These are phyloP conservation scores for Yamadazyma blattariae DNA, from an alignment of 1,139 yeast genomes.

Conservation along the genomic window DNA sequence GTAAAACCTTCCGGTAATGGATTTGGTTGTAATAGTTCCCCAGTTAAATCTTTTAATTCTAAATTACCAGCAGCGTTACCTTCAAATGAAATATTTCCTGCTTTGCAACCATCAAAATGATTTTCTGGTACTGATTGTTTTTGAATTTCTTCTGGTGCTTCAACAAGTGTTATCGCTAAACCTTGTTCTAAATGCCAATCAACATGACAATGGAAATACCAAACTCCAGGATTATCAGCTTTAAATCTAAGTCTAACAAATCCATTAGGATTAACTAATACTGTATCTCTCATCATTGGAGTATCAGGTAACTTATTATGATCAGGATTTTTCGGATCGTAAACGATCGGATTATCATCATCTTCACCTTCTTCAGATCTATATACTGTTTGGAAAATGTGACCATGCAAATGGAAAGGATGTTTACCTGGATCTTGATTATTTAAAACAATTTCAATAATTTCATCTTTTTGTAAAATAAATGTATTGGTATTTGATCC, in stretches of 20 bases:
- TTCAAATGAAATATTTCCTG: slow-evolving; percentile 41
- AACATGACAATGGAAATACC: slow-evolving; percentile 66
- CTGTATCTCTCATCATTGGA: slow-evolving; percentile 73
- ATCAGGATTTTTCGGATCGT: slow-evolving; percentile 31
- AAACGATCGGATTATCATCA: slow-evolving; percentile 34
- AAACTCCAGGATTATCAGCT: slow-evolving; percentile 61
- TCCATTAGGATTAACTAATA: slow-evolving; percentile 63
- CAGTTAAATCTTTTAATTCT: slow-evolving; percentile 45
- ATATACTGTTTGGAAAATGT: slow-evolving; percentile 59
- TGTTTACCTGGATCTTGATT: slow-evolving; percentile 75
- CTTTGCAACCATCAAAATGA: slow-evolving; percentile 60
- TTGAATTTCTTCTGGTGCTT: slow-evolving; percentile 57
- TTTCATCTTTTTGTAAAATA: slow-evolving; percentile 67
- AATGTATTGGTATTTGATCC: slow-evolving; percentile 77
- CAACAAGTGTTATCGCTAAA: slow-evolving; percentile 49
- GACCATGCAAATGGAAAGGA: slow-evolving; percentile 91
- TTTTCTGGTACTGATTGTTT: slow-evolving; percentile 49
- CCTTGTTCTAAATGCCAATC: slow-evolving; percentile 68
- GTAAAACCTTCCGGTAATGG: slow-evolving; percentile 86
- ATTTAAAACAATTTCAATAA: slow-evolving; percentile 65
- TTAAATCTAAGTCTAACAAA: slow-evolving; percentile 58
- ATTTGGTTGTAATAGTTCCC: slow-evolving; percentile 65
- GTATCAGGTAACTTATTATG: slow-evolving; percentile 36
- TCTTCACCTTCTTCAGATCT: slow-evolving; percentile 35
- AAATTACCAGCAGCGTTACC: slow-evolving; percentile 90